Evolutionary conservation across 441 rosid genomes (phyloP), one percentile per base, ranked within the genome.

Genomic region (Aquilaria agallochum): DNA sequence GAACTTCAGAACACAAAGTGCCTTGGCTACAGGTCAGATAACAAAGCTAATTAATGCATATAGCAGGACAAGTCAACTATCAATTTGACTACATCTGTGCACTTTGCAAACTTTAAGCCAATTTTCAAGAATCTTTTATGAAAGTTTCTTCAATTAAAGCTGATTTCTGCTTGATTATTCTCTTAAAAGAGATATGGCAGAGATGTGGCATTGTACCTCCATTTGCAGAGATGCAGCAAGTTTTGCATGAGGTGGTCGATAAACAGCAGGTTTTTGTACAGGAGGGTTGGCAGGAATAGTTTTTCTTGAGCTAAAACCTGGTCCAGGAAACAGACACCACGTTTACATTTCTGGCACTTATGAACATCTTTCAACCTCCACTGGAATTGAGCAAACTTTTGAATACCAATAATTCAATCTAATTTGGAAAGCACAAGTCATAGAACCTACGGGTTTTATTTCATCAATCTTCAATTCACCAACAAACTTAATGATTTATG

Each of bases 181-280:
- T 20, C 20, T 20, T 20, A 20, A 20, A 14, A 58, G n/a, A 30
- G 46, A 45, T 47, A 53, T 30, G 44, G 14, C 58, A 54, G 40
- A 10, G 52, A 65, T 56, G 66, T 44, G 13, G 53, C 54, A 50
- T 13, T 33, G 44, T 86, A 93, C 98, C 98, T 90, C 86, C 27
- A 95, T 91, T 76, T 85, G 95, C 68, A 85, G 58, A 31, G 84
- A 83, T 2, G 89, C 98, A 57, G 96, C 89, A 11, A 72, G 71
- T 72, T 88, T 93, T 48, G 98, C 95, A 72, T 90, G 93, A 0
- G 97, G 98, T 56, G 98, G 97, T 47, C 90, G 92, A 80, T 90
- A 90, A 53, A 92, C 96, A 55, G 89, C 87, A n/a, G 96, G 95
- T 83, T 87, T 92, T 57, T 79, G 80, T 31, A 74, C 68, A 34